Base-by-base conservation (phyloP, 176 grass and related monocot species). In the Chrysopogon serrulatus region DNA sequence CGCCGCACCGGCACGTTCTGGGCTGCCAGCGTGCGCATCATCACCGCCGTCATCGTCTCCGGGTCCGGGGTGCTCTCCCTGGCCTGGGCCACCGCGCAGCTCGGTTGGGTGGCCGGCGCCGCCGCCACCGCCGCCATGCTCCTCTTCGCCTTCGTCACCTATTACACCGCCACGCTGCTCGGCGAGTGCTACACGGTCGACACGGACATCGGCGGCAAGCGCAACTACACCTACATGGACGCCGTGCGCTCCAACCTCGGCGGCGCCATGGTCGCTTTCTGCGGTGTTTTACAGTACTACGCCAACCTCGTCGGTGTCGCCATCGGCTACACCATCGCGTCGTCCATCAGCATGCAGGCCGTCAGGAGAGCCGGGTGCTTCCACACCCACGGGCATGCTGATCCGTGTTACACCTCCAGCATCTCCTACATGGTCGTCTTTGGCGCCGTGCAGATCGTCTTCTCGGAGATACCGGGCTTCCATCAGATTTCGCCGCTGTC, bases 401-500 rank as follows among this genome's bases (percentile, higher is more conserved):
- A 81, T 74, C 89, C 89, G 21, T 92, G 89, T 49, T 48, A 48
- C 24, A 84, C 84, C 24, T 92, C 89, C 8, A 94, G 71, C 87
- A 94, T 44, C 34, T 86, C 90, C 4, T 97, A 92, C 87, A 97
- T 92, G 91, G 77, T 94, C 90, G 79, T 94, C 74, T 97, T 97
- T 60, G 91, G 85, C 51, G 75, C 88, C 2, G 83, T 32, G 2
- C 10, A 90, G 76, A 85, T 97, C 47, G 16, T 97, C 71, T 94
- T 97, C 49, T 97, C 94, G 0, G 89, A 94, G 86, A 97, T 94
- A 69, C 91, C 91, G 0, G 89, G 92, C 42, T 94, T 97, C 23
- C 89, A 94, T 31, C 89, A 94, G 81, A 94, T 97, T 48, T 97
- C 71, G 11, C 94, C 92, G 94, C 86, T 97, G 15, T 94, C 94